Evolutionary conservation across 1,139 yeast genomes (phyloP).

Genomic region (Hansenula lynferdii): DNA sequence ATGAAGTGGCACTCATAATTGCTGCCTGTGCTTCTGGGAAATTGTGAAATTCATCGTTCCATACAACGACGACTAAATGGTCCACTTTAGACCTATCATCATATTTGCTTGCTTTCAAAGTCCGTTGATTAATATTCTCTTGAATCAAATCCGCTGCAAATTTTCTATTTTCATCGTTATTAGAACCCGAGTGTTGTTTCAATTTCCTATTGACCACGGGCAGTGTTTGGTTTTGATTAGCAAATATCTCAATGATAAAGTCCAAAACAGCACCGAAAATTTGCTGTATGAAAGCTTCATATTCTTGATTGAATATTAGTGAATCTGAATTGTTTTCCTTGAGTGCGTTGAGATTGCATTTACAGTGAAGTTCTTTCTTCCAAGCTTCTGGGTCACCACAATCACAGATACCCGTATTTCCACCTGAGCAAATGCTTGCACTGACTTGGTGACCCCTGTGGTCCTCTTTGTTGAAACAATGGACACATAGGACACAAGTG

Average conservation of each 20-base stretch:
- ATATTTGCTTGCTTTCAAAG: conserved; percentile 4
- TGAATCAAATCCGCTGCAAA: background rate
- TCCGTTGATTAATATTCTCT: conserved; percentile 5
- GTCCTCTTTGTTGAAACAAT: conserved; percentile 65
- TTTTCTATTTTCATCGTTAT: background rate
- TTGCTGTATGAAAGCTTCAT: conserved; percentile 24
- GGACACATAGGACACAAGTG: conserved; percentile 67
- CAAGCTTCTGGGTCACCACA: conserved; percentile 71
- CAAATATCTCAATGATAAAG: conserved; percentile 42
- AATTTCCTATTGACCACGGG: conserved; percentile 9
- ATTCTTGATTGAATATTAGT: conserved; percentile 56
- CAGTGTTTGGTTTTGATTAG: conserved; percentile 20
- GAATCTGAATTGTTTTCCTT: conserved; percentile 15
- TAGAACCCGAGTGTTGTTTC: background rate
- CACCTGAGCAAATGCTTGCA: conserved; percentile 44
- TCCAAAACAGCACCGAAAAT: conserved; percentile 40
- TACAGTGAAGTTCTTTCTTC: conserved; percentile 42
- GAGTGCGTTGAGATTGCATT: conserved; percentile 18
- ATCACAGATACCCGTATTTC: conserved; percentile 59
- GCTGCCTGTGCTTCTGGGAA: conserved; percentile 31
- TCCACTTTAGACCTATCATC: conserved; percentile 17
- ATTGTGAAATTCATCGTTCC: conserved; percentile 75
- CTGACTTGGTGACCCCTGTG: conserved; percentile 61
- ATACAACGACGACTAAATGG: conserved; percentile 43
- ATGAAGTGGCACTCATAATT: conserved; percentile 32